phyloP scores from a whole-genome alignment of 441 rosid species.

The Euphorbia celastroides region DNA sequence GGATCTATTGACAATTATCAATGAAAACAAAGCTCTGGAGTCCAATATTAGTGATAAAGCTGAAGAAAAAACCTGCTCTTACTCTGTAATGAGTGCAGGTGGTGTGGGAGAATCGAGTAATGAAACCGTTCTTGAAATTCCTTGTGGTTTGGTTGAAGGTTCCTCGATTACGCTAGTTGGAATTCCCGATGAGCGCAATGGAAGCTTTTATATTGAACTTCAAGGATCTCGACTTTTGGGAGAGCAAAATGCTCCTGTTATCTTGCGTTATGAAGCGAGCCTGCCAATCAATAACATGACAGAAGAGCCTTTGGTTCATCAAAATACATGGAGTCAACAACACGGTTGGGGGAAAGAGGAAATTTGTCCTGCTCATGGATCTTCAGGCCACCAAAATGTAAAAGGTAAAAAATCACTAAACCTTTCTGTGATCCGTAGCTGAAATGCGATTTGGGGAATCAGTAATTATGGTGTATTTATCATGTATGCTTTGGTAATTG shows the following conservation, averaged over 20 bases:
- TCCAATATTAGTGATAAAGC: constrained; percentile 11
- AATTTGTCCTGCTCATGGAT: constrained; percentile 54
- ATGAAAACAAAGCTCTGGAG: constrained; percentile 27
- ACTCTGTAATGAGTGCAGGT: constrained; percentile 37
- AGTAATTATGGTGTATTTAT: neutral
- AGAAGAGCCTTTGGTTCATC: constrained; percentile 55
- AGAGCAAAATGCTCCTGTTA: constrained; percentile 36
- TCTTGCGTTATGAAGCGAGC: constrained; percentile 59
- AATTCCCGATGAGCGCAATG: constrained; percentile 45
- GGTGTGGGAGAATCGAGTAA: constrained; percentile 25
- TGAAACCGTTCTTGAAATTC: constrained; percentile 46
- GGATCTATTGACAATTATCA: constrained; percentile 33
- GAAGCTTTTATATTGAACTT: constrained; percentile 63
- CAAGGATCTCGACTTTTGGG: constrained; percentile 40
- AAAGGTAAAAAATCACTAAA: constrained; percentile 42
- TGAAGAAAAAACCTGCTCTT: constrained; percentile 45
- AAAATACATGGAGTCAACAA: constrained; percentile 65
- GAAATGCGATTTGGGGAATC: neutral
- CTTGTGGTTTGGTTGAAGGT: constrained; percentile 71
- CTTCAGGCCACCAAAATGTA: constrained; percentile 27
- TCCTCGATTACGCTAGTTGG: constrained; percentile 75
- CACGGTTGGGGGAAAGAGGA: constrained; percentile 74
- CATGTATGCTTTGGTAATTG: neutral
- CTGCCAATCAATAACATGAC: constrained; percentile 59
- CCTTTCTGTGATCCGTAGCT: constrained; percentile 4